Evolutionary conservation across 2,329 filamentous ascomycete genomes (phyloP).

Genomic region (Berkeleyomyces basicola): DNA sequence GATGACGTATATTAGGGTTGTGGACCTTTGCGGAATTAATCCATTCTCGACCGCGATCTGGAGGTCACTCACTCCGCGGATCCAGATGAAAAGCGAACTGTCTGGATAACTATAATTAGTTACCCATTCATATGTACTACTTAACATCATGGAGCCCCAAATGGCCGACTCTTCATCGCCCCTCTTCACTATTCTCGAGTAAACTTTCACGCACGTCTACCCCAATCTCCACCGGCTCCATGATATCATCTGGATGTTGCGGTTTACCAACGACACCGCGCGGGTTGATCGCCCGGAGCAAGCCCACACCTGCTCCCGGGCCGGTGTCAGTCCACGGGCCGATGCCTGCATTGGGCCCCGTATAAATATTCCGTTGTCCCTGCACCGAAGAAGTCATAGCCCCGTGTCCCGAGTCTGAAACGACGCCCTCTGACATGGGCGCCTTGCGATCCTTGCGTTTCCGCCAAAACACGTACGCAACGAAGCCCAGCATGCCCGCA

Average conservation of each 20-base stretch:
- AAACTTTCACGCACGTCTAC: constrained; percentile 18
- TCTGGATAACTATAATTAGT: too few species aligned
- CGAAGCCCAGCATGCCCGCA: constrained; percentile 23
- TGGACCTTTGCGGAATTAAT: too few species aligned
- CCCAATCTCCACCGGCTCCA: constrained; percentile 36
- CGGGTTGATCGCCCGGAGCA: constrained; percentile 17
- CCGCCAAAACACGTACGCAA: constrained; percentile 23
- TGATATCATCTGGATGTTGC: constrained; percentile 32
- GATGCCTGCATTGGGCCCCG: constrained; percentile 26
- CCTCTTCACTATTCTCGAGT: constrained; percentile 11
- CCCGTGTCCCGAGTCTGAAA: constrained; percentile 5
- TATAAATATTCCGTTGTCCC: constrained; percentile 24
- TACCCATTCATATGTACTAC: too few species aligned
- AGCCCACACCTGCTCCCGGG: constrained; percentile 8
- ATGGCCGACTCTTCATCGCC: constrained; percentile 21
- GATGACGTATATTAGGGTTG: background rate
- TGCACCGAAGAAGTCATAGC: constrained; percentile 13
- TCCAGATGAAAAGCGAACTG: too few species aligned
- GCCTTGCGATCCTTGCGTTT: constrained; percentile 20
- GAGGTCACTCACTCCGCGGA: too few species aligned
- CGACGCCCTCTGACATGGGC: constrained; percentile 11
- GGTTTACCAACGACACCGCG: constrained; percentile 27
- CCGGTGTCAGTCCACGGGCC: constrained; percentile 31
- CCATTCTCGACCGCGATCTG: too few species aligned
- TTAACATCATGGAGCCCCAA: too few species aligned